Conservation (phyloP, 306 rosid genomes). For the Urtica urens region DNA sequence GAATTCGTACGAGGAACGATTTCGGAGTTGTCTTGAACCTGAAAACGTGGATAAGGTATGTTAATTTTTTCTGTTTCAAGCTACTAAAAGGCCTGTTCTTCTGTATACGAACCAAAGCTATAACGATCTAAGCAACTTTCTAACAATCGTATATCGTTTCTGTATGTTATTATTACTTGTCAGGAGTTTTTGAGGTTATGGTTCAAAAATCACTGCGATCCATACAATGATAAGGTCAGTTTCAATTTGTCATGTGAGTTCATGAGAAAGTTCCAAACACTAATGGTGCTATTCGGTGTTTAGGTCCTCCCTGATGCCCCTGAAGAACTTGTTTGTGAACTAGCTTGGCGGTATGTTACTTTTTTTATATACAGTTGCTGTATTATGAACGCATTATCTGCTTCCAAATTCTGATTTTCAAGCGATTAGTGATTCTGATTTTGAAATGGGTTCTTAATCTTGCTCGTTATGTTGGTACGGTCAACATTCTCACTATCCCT, state of each 20-base stretch:
- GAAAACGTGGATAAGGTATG: constrained; percentile 89
- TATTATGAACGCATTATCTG: too few species aligned
- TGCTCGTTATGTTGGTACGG: too few species aligned
- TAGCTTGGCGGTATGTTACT: constrained; percentile 81
- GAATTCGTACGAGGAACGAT: constrained; percentile 52
- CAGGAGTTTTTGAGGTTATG: constrained; percentile 97
- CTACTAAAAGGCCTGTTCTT: too few species aligned
- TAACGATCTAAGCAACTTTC: constrained; percentile 8
- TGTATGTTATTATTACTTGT: constrained; percentile 1
- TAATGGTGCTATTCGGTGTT: constrained; percentile 15
- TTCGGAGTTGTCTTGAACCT: constrained; percentile 78
- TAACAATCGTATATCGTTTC: not conserved
- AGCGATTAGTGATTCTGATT: too few species aligned
- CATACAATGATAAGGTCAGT: constrained; percentile 80
- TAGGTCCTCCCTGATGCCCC: constrained; percentile 98
- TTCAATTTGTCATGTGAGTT: constrained; percentile 7
- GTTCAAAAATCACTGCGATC: constrained; percentile 92
- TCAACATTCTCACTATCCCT: too few species aligned
- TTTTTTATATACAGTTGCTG: not conserved
- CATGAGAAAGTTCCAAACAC: constrained; percentile 16
- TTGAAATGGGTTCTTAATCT: too few species aligned
- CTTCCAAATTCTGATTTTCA: too few species aligned
- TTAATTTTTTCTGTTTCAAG: constrained; percentile 1
- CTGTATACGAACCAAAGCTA: not conserved
- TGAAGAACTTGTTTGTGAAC: constrained; percentile 76